Evolutionary conservation across 345 rosid genomes (phyloP), one percentile per base, ranked within the genome.

Genomic region (Brassica nigra): DNA sequence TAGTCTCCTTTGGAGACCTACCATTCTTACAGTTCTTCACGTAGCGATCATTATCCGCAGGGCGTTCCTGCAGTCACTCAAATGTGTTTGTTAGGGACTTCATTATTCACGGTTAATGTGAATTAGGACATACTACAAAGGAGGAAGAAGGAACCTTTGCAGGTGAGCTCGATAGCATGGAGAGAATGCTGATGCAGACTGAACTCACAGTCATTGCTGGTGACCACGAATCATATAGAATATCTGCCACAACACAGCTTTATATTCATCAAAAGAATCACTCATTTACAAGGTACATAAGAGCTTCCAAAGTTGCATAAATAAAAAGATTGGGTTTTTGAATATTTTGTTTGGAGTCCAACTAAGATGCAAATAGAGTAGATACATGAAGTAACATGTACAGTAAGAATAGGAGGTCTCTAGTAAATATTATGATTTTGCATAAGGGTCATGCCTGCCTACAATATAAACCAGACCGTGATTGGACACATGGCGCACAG

Each of bases 131-230:
- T 23, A 23, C 27, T 23, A 23, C 27, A 23, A 23, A 23, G 27
- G 27, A 23, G 27, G 27, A 23, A 33, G 29, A 9, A 65, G 30
- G 76, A 77, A 95, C 99, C 99, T 95, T 95, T 29, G 76, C 92
- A 39, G 98, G 88, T 30, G 98, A 90, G 88, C 99, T 95, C 49
- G 99, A 95, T 29, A 95, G 97, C 99, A 93, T 93, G 20, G 97
- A 93, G 80, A 95, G 98, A 82, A 95, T 91, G 89, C 98, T 95
- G 80, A 95, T 95, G 82, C 99, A 95, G 80, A 93, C 86, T 14
- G 98, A 93, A 82, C 96, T 90, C 75, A 93, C 99, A 0, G 98
- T 95, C 98, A 95, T 95, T 66, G 98, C 99, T 1, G 98, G 98
- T 3, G 98, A 95, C 99, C 99, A 95, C 30, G 99, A 95, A 83